Evolutionary conservation across 2,329 filamentous ascomycete genomes (phyloP), one percentile per base, ranked within the genome.

Genomic region (Salinomyces thailandicus): DNA sequence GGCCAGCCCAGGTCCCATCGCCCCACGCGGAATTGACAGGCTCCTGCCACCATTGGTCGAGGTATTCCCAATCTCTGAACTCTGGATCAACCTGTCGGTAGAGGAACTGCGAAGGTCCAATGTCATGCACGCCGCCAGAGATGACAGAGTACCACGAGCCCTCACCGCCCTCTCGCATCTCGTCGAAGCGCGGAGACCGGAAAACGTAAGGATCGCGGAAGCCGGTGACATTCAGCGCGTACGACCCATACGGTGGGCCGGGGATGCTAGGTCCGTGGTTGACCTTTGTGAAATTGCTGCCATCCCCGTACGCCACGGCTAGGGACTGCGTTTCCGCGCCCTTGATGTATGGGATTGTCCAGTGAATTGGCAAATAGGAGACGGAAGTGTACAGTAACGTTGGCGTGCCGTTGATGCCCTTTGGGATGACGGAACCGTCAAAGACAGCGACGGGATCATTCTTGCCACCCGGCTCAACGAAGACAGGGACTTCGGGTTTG

Each of bases 371-470:
- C 5, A 67, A 45, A 41, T 58, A 64, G 13, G 58, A 59, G 9
- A 68, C 62, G 2, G 61, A 63, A 3, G 64, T 66, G 41, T 68
- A 68, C 2, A 68, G 49, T 7, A 67, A 49, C 0, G 64, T 68
- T 3, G 64, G 62, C 4, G 54, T 59, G 12, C 62, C 64, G 15
- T 63, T 59, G 42, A 67, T 62, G 7, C 63, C 64, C 3, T 38
- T 48, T 7, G 64, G 62, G 31, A 67, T 64, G 12, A 67, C 61
- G 12, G 58, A 59, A 2, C 65, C 64, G 31, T 67, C 65, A 36
- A 68, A 68, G 12, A 68, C 62, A 29, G 62, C 62, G 12, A 66
- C 41, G 0, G 59, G 60, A 34, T 67, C 66, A 33, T 67, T 67
- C n/a, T 60, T 58, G 5, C 55, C 56, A 6, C 63, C 63, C 12